A percentile compares a stretch with the other conserved stretches of the same genome.
phyloP scores from a whole-genome alignment of 2,329 filamentous ascomycete genomes.

The Nigrospora osmanthi region DNA sequence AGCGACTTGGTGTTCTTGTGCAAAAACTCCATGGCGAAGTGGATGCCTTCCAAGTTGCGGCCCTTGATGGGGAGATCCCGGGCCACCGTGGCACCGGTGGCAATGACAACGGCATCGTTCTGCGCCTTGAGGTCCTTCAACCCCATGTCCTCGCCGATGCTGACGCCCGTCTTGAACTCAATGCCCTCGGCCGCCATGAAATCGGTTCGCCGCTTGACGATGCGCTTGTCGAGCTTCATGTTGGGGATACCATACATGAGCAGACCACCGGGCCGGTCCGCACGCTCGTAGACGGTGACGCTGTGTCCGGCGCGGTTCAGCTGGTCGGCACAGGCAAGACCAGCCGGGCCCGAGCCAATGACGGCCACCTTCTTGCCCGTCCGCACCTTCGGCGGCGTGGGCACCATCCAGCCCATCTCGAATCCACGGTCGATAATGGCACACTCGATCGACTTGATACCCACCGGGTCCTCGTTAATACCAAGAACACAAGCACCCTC shows the following conservation, averaged over 20 bases:
- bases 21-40: slow-evolving; percentile 96
- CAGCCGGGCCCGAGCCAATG: slow-evolving; percentile 86
- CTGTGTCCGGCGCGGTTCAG: slow-evolving; percentile 85
- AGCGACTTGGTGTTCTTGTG: slow-evolving; percentile 98
- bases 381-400: slow-evolving; percentile 66
- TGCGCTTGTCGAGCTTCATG: slow-evolving; percentile 98
- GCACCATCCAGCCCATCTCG: slow-evolving; percentile 97
- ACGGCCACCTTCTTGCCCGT: slow-evolving; percentile 84
- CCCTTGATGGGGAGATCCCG: slow-evolving; percentile 88
- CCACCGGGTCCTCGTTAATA: slow-evolving; percentile 94
- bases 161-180: slow-evolving; percentile 68
- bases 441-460: slow-evolving; percentile 97
- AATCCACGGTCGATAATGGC: slow-evolving; percentile 97
- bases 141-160: slow-evolving; percentile 68
- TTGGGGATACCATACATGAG: slow-evolving; percentile 99
- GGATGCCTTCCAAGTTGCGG: slow-evolving; percentile 80
- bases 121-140: slow-evolving; percentile 64
- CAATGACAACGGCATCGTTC: slow-evolving; percentile 81
- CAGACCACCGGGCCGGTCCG: slow-evolving; percentile 82
- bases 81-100: slow-evolving; percentile 87
- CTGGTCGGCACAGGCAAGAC: slow-evolving; percentile 85
- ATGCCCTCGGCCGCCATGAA: slow-evolving; percentile 90
- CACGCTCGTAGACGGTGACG: slow-evolving; percentile 88
- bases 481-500: slow-evolving; percentile 93
- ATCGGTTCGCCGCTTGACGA: slow-evolving; percentile 90